These are phyloP conservation scores for Fusarium sp. DNA, from an alignment of 2,329 filamentous ascomycete genomes.

Conservation along the genomic window DNA sequence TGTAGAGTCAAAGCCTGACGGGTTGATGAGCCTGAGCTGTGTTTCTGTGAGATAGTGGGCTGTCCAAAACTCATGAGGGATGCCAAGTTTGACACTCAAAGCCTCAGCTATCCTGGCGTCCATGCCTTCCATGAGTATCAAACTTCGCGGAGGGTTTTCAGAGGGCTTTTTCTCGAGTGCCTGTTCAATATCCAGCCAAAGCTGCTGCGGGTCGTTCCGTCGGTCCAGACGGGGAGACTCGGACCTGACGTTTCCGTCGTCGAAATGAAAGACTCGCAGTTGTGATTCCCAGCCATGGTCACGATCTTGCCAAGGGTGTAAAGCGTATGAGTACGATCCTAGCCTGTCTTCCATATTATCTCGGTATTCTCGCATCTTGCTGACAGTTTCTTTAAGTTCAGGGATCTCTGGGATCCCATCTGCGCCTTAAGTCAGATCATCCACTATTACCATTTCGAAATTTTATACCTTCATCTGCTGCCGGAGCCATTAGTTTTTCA, in stretches of 20 bases:
- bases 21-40: not conserved
- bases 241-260: not conserved
- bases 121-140: not conserved
- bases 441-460: rapidly evolving
- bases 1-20: not conserved
- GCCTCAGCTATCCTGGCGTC: not conserved
- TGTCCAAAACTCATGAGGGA: not conserved
- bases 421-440: not conserved
- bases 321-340: rapidly evolving
- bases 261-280: not conserved
- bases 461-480: not conserved
- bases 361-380: not conserved
- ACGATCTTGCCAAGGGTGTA: not conserved
- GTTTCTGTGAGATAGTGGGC: not conserved
- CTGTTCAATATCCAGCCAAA: not conserved
- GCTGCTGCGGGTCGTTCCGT: not conserved
- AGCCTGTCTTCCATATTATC: not conserved
- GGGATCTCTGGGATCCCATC: not conserved
- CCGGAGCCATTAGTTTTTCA: not conserved
- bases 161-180: not conserved
- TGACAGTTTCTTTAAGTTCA: not conserved
- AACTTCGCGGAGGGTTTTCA: not conserved
- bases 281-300: not conserved
- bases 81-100: not conserved
- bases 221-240: not conserved